Base-by-base conservation (phyloP, 1,139 yeast species). In the Saccharomyces pastorianus region DNA sequence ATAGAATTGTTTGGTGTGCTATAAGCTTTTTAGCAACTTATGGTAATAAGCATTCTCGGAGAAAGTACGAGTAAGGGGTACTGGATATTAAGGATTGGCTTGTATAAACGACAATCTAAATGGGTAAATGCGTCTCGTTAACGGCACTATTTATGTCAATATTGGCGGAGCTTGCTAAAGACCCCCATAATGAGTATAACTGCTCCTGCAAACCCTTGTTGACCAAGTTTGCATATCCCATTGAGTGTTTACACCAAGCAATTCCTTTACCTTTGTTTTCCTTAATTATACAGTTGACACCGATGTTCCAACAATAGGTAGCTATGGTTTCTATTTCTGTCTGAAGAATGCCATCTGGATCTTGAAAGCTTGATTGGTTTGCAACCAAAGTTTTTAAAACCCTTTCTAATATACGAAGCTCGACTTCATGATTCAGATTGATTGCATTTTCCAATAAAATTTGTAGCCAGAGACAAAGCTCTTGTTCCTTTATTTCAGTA, bases 1-100 rank as follows among this genome's bases (percentile, higher is more conserved):
- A 38, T 38, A 38, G 26, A 17, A 13, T 27, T 88, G 88, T 20
- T 20, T 20, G 23, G 65, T 89, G 79, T 38, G 83, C 79, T 73
- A 84, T 86, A 52, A 77, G 73, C 61, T 79, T 29, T 9, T 11
- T 9, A 11, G 32, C 32, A 9, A 29, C 13, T 34, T 11, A 11
- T 6, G 28, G 11, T 6, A 4, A 6, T 14, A 25, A 17, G 29
- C 23, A 20, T 20, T 20, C 23, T 3, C 14, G 23, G 23, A 9
- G 28, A 9, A 8, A 17, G 23, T 20, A 3, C 23, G 23, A 20
- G 23, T 20, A 20, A 20, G 23, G 23, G 23, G 23, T 44, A 8
- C 20, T 25, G 14, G 8, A 5, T n/a, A 29, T 29, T 25, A 46
- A 6, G 48, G 6, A 25, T 46, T 6, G 3, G 5, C 29, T 2